Percentiles rank a stretch among this genome's conserved stretches.
Evolutionary conservation across 495 filamentous ascomycete genomes (phyloP).

Genomic region (Hypoxylon cercidicola): DNA sequence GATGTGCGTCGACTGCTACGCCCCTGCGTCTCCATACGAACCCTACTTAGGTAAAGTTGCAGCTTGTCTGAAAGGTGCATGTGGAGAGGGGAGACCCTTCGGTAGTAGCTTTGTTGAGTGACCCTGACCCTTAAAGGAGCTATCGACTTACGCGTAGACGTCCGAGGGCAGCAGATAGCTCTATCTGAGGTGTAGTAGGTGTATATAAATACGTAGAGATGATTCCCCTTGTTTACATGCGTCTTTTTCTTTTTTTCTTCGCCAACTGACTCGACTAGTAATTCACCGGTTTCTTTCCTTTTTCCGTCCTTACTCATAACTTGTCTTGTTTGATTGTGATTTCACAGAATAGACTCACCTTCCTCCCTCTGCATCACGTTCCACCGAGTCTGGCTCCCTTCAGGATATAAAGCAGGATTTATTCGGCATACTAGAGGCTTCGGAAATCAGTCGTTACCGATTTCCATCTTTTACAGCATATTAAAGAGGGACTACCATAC

Average conservation of each 20-base stretch:
- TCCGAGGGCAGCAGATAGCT: slow-evolving; percentile 6
- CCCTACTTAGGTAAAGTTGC: slow-evolving; percentile 14
- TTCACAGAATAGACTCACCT: slow-evolving; percentile 33
- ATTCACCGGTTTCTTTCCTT: slow-evolving; percentile 16
- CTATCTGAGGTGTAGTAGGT: not conserved
- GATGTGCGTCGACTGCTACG: slow-evolving; percentile 31
- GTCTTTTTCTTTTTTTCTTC: slow-evolving; percentile 22
- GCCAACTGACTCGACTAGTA: slow-evolving; percentile 25
- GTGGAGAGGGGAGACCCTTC: slow-evolving; percentile 20
- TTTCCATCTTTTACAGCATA: slow-evolving; percentile 11
- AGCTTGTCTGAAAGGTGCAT: slow-evolving; percentile 13
- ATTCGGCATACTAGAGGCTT: slow-evolving; percentile 16
- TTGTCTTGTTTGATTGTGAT: slow-evolving; percentile 27
- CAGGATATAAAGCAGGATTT: slow-evolving; percentile 15
- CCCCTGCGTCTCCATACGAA: slow-evolving; percentile 28
- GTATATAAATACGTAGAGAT: slow-evolving; percentile 29
- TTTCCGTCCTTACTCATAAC: not conserved
- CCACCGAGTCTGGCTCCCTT: slow-evolving; percentile 12
- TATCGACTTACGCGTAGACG: slow-evolving; percentile 4
- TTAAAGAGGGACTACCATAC: not conserved
- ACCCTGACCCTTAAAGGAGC: slow-evolving; percentile 3
- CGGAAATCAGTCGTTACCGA: slow-evolving; percentile 6
- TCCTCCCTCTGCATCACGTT: slow-evolving; percentile 32
- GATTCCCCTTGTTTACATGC: slow-evolving; percentile 6
- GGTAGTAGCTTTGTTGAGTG: slow-evolving; percentile 30